Evolutionary conservation across 306 rosid species (phyloP), one percentile per base, ranked within the genome.

Genomic region (Quercus alba): DNA sequence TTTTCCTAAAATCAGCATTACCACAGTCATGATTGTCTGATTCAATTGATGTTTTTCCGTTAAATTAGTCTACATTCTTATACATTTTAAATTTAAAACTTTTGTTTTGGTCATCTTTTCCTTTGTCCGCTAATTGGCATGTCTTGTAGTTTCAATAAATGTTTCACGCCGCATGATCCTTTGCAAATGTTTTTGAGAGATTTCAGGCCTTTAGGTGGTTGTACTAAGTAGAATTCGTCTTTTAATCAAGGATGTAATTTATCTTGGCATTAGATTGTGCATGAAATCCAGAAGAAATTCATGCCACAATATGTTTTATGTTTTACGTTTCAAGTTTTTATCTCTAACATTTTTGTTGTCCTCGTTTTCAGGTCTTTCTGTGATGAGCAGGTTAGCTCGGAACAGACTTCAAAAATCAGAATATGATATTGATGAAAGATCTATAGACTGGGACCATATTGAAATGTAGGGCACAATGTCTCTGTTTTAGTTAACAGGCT

Each of bases 331-430:
- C 20, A 15, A 44, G 35, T 33, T 33, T 33, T 19, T 51, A 12
- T 14, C 28, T n/a, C 52, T 66, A 17, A 30, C 52, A 12, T 52
- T 28, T 23, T 59, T 3, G 30, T 82, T 25, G 58, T 38, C 52
- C 75, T 52, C 73, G 61, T 77, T 75, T 75, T 21, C 85, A 94
- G 98, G 97, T 81, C 92, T 94, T 77, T 93, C 93, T 73, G 81
- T 86, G 82, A 84, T 92, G 91, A 89, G 97, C 85, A 85, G 92
- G 81, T 82, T 94, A 77, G 84, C 91, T 20, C 82, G 83, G 78
- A 94, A 75, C 89, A 84, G 94, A 81, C 87, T 90, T 77, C 90
- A 81, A 13, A 83, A 85, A 54, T 51, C 95, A 9, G 97, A 90
- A 74, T 80, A 44, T 13, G 67, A 79, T 71, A 84, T 91, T 1